Conservation (phyloP, 805 yeast species). For the Saccharomycopsis sp. region DNA sequence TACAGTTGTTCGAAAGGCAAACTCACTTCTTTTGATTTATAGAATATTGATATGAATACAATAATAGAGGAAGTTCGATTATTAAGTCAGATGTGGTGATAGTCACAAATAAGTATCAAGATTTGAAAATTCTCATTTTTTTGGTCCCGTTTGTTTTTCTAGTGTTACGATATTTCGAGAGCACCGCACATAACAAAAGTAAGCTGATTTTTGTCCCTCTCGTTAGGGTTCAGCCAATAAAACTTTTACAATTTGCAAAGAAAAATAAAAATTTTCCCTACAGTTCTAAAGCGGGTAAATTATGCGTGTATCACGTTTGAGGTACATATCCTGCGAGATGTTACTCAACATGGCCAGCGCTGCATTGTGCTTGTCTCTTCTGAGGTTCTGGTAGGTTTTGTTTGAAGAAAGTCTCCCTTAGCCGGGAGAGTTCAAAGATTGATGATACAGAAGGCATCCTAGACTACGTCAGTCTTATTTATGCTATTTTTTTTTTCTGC, state of each 20-base stretch:
- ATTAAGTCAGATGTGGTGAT: not conserved
- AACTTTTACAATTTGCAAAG: conserved; percentile 1
- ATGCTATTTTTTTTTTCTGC: too few species aligned
- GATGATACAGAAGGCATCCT: too few species aligned
- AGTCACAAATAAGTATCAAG: not conserved
- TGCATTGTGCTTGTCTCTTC: too few species aligned
- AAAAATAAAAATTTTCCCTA: not conserved
- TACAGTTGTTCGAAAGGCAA: too few species aligned
- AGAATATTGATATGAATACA: not conserved
- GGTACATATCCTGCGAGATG: not conserved
- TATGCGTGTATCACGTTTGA: too few species aligned
- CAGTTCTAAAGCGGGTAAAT: too few species aligned
- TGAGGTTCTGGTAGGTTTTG: too few species aligned
- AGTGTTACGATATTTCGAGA: not conserved
- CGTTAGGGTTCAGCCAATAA: not conserved
- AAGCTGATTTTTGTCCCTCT: not conserved
- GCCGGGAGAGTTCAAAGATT: too few species aligned
- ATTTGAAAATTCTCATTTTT: not conserved
- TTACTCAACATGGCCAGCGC: not conserved
- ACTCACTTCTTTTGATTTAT: not conserved
- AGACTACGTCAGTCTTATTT: too few species aligned
- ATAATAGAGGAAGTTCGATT: too few species aligned
- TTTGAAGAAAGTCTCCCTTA: too few species aligned
- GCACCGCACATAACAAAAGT: not conserved
- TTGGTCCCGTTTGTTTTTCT: not conserved